phyloP scores from a whole-genome alignment of 2,329 filamentous ascomycete species.

The Rosellinia necatrix region DNA sequence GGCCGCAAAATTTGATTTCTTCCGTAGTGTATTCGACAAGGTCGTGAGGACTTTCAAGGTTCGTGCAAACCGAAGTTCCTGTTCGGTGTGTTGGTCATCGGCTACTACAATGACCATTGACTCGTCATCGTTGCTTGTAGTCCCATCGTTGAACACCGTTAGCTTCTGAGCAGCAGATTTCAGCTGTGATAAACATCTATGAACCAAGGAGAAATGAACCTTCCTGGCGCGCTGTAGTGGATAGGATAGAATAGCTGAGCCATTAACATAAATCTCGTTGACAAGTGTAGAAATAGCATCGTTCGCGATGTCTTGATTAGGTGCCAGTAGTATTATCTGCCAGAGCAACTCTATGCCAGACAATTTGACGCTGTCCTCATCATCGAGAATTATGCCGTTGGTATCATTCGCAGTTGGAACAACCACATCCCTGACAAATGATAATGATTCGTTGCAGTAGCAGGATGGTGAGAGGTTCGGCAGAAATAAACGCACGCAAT shows the following conservation, averaged over 20 bases:
- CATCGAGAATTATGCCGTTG: constrained; percentile 53
- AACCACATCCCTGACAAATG: constrained; percentile 63
- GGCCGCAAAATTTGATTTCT: constrained; percentile 62
- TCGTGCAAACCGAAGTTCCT: constrained; percentile 68
- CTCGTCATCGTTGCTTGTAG: constrained; percentile 53
- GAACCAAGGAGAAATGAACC: constrained; percentile 72
- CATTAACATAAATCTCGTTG: constrained; percentile 69
- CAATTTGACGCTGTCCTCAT: constrained; percentile 56
- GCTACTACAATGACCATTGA: constrained; percentile 56
- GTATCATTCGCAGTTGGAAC: constrained; percentile 52
- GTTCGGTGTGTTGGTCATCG: constrained; percentile 54
- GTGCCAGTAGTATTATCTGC: constrained; percentile 76
- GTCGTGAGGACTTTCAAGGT: constrained; percentile 71
- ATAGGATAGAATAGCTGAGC: constrained; percentile 54
- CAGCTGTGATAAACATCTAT: constrained; percentile 73
- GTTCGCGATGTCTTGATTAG: constrained; percentile 66
- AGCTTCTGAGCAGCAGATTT: constrained; percentile 65
- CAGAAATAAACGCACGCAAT: constrained; percentile 61
- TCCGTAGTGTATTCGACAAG: constrained; percentile 69
- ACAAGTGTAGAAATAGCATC: constrained; percentile 73
- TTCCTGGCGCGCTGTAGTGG: constrained; percentile 56
- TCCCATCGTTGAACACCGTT: constrained; percentile 52
- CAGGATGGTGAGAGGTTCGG: constrained; percentile 60
- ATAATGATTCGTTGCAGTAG: constrained; percentile 65
- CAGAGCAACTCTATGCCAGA: constrained; percentile 75